phyloP scores from a whole-genome alignment of 306 rosid species.

The Dryas octopetala region DNA sequence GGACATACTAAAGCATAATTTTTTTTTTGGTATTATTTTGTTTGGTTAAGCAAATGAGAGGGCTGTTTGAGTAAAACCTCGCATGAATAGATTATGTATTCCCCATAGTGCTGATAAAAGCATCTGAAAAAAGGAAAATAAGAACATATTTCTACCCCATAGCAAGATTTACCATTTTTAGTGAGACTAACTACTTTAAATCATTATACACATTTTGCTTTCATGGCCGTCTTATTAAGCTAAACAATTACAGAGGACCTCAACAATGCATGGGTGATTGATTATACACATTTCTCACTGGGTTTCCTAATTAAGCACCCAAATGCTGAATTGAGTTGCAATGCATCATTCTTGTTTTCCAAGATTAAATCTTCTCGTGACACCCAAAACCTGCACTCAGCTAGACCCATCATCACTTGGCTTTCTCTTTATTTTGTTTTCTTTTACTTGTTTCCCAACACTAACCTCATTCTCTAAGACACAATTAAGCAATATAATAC shows the following conservation, averaged over 20 bases:
- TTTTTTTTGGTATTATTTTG: no score
- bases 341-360: constrained; percentile 8
- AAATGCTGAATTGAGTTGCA: constrained; percentile 24
- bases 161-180: not conserved
- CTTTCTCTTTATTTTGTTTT: not conserved
- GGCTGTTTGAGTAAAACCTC: not conserved
- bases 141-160: not conserved
- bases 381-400: not conserved
- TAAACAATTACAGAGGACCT: not conserved
- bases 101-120: not conserved
- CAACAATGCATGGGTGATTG: not conserved
- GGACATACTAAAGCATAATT: no score
- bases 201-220: not conserved
- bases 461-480: not conserved
- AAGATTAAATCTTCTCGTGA: not conserved
- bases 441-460: not conserved
- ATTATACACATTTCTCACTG: constrained; percentile 20
- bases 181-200: not conserved
- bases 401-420: no score
- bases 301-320: constrained; percentile 14
- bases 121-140: not conserved
- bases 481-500: not conserved
- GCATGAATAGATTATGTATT: not conserved
- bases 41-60: no score
- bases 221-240: not conserved